phyloP scores from a whole-genome alignment of 768 basidiomycete genomes.

The Russula olivacea region DNA sequence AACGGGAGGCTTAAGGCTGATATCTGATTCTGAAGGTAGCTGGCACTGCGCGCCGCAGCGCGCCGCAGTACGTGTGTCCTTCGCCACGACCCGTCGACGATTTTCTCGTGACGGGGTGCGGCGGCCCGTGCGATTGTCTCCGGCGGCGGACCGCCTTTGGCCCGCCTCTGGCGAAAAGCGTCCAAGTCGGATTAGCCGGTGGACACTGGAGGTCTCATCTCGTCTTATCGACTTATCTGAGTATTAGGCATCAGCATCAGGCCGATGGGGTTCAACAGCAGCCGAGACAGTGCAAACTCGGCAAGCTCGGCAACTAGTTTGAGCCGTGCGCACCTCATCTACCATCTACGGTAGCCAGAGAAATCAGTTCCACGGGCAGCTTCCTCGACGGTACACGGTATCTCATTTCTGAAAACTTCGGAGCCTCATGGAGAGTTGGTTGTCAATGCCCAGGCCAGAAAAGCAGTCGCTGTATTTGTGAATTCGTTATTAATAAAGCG shows the following conservation, averaged over 20 bases:
- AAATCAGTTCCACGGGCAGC: too few relatives aligned
- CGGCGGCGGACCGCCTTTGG: too few relatives aligned
- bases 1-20: background rate
- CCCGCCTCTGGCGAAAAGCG: too few relatives aligned
- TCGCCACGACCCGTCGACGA: background rate
- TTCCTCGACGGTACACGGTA: background rate
- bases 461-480: background rate
- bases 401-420: background rate
- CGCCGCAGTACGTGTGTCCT: background rate
- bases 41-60: slow-evolving; percentile 6
- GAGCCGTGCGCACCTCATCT: too few relatives aligned
- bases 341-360: too few relatives aligned
- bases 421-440: background rate
- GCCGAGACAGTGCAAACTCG: too few relatives aligned
- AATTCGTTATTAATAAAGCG: background rate
- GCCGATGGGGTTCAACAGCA: too few relatives aligned
- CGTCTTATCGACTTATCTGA: too few relatives aligned
- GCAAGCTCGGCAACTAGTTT: too few relatives aligned
- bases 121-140: background rate
- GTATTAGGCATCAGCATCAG: too few relatives aligned
- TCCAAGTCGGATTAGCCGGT: too few relatives aligned
- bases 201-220: too few relatives aligned
- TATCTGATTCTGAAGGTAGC: background rate
- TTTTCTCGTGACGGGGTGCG: background rate
- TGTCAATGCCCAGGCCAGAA: background rate